Percentiles rank a stretch among this genome's conserved stretches.
phyloP scores from a whole-genome alignment of 1,284 basidiomycete genomes.

The Tranzscheliella williamsii region DNA sequence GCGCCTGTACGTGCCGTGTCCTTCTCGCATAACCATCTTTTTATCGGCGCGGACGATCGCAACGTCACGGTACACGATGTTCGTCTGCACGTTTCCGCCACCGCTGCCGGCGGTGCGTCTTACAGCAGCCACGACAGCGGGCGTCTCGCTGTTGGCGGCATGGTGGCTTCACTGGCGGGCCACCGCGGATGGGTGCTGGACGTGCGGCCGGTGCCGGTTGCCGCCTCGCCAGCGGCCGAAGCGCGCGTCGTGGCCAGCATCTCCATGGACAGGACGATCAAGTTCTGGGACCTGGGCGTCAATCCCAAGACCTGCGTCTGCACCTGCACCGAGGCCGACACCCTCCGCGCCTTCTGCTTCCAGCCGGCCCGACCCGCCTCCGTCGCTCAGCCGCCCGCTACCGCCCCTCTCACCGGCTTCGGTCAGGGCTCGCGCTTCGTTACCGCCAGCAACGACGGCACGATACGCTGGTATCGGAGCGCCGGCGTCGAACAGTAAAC shows the following conservation, averaged over 20 bases:
- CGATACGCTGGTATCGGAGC: slow-evolving; percentile 26
- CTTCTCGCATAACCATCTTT: slow-evolving; percentile 13
- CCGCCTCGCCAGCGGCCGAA: not conserved
- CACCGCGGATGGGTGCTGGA: slow-evolving; percentile 32
- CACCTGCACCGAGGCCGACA: slow-evolving; percentile 10
- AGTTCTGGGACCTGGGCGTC: slow-evolving; percentile 29
- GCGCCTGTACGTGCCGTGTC: slow-evolving; percentile 19
- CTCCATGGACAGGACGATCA: slow-evolving; percentile 25
- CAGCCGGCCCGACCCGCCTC: slow-evolving; percentile 4
- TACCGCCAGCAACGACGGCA: slow-evolving; percentile 29
- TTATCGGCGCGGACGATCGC: slow-evolving; percentile 26
- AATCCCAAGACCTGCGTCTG: slow-evolving; percentile 18
- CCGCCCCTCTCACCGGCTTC: not conserved
- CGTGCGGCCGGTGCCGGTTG: not conserved
- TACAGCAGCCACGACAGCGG: too few relatives aligned
- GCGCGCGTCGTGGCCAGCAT: slow-evolving; percentile 18
- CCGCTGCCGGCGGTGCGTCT: not conserved
- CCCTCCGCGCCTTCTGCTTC: slow-evolving; percentile 11
- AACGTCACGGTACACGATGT: slow-evolving; percentile 31
- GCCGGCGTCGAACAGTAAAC: slow-evolving; percentile 26
- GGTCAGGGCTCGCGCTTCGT: slow-evolving; percentile 13
- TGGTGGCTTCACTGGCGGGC: slow-evolving; percentile 12
- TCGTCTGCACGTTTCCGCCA: not conserved
- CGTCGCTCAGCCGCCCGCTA: not conserved
- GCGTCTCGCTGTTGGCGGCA: slow-evolving; percentile 9